A percentile compares a stretch with the other conserved stretches of the same genome.
Evolutionary conservation across 1,284 basidiomycete species (phyloP).

Genomic region (Lignosus rhinocerotis): DNA sequence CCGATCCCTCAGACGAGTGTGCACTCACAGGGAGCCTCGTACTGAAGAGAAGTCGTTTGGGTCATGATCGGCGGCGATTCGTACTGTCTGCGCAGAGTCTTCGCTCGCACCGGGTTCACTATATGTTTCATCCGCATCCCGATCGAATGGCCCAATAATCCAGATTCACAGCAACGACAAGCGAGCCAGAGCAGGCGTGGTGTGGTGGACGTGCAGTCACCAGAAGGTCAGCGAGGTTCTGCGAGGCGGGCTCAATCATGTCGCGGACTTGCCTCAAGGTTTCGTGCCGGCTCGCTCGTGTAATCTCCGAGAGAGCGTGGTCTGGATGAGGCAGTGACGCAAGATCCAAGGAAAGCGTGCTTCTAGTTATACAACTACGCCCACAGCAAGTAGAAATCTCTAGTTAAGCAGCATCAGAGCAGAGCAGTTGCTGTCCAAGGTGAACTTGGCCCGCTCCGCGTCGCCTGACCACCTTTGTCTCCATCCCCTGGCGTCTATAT

Average conservation of each 20-base stretch:
- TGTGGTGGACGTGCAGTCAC: background rate
- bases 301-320: constrained; percentile 1
- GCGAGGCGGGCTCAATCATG: background rate
- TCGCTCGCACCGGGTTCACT: constrained; percentile 12
- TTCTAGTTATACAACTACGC: constrained; percentile 8
- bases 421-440: background rate
- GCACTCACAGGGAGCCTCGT: constrained; percentile 72
- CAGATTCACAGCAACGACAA: background rate
- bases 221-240: background rate
- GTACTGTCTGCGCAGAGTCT: constrained; percentile 20
- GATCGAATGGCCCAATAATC: background rate
- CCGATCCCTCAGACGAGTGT: background rate
- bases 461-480: background rate
- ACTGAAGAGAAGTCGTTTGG: constrained; percentile 66
- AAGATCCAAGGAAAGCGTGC: background rate
- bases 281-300: constrained; percentile 1
- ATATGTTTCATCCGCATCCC: constrained; percentile 19
- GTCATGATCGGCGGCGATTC: constrained; percentile 43
- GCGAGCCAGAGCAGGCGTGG: background rate
- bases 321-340: background rate
- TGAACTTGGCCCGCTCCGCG: background rate
- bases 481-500: background rate
- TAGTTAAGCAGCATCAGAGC: constrained; percentile 7
- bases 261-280: constrained; percentile 11
- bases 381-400: background rate